Base-by-base conservation (phyloP, 495 filamentous ascomycete species). In the Aspergillus steynii region DNA sequence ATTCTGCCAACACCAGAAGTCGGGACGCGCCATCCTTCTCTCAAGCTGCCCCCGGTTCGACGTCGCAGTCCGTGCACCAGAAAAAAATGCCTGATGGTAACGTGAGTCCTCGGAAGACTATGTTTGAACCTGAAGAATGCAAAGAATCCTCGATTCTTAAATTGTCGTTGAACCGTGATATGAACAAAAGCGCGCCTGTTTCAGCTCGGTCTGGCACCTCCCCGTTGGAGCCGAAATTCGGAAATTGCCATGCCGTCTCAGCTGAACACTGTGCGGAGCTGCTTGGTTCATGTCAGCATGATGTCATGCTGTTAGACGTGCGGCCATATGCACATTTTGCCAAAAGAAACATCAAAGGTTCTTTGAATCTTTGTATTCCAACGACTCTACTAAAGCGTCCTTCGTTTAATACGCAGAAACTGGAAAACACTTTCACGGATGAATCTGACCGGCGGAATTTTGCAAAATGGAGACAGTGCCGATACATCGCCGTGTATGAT, bases 341-440 rank as follows among this genome's bases (percentile, higher is more conserved):
- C 10, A 80, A 86, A 47, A 88, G 89, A 51, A 85, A 89, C 29
- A 90, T 99, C 26, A 70, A 77, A 48, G 88, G 87, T 5, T 92
- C 95, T 0, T 73, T 99, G 50, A 98, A 96, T 74, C 81, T 99
- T 12, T 98, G 96, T 62, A 96, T 98, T 58, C 95, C 95, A 0
- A 99, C 95, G 8, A 99, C 94, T 0, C 75, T 99, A 45, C 76
- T 98, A 48, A 99, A 97, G 73, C 82, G 95, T 55, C 87, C 90
- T 9, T 94, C 95, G 0, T 99, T 94, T 74, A 92, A 94, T 63
- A 83, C 96, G n/a, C 80, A 91, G 57, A 98, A 96, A 67, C 80
- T 99, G 20, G 86, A 90, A 59, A 88, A 90, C 59, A 97, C 92
- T 4, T 96, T 99, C 70, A 90, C 90, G 63, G 85, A 84, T 49